A percentile compares a stretch with the other conserved stretches of the same genome.
Evolutionary conservation across 2,329 filamentous ascomycete species (phyloP).

Genomic region (Lasiodiplodia gonubiensis): DNA sequence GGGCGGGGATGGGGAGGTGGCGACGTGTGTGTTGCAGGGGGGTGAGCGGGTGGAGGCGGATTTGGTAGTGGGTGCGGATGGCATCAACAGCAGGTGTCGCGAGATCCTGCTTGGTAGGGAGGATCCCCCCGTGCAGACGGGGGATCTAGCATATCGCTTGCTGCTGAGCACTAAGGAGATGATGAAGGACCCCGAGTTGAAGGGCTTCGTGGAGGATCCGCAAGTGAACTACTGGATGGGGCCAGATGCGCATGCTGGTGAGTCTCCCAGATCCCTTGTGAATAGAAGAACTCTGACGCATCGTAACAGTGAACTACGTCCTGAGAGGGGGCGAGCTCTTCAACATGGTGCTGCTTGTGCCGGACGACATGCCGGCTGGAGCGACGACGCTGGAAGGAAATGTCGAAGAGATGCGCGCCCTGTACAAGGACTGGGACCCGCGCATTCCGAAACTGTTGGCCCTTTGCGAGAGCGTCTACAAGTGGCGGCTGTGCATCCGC

Average conservation of each 20-base stretch:
- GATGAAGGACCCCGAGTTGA: constrained; percentile 54
- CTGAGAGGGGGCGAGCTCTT: constrained; percentile 56
- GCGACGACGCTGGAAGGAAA: constrained; percentile 56
- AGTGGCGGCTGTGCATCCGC: constrained; percentile 66
- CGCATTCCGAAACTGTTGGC: constrained; percentile 58
- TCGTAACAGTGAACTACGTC: constrained; percentile 54
- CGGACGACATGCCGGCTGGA: constrained; percentile 56
- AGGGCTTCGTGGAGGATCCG: constrained; percentile 53
- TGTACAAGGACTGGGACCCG: constrained; percentile 65
- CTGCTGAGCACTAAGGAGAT: constrained; percentile 54
- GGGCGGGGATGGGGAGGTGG: constrained; percentile 41
- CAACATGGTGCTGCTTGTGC: constrained; percentile 59
- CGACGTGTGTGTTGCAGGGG: constrained; percentile 48
- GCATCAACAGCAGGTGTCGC: constrained; percentile 53
- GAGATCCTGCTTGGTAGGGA: constrained; percentile 52
- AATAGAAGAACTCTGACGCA: neutral
- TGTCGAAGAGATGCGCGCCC: constrained; percentile 59
- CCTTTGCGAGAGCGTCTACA: constrained; percentile 64
- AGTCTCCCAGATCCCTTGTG: constrained; percentile 1
- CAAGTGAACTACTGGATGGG: constrained; percentile 61
- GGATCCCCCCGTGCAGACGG: constrained; percentile 57
- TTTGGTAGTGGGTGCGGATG: constrained; percentile 56
- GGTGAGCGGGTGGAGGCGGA: constrained; percentile 43
- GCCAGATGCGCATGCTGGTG: constrained; percentile 56
- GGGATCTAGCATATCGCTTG: constrained; percentile 59